Evolutionary conservation across 2,329 filamentous ascomycete species (phyloP).

Genomic region (Fusarium staphyleae): DNA sequence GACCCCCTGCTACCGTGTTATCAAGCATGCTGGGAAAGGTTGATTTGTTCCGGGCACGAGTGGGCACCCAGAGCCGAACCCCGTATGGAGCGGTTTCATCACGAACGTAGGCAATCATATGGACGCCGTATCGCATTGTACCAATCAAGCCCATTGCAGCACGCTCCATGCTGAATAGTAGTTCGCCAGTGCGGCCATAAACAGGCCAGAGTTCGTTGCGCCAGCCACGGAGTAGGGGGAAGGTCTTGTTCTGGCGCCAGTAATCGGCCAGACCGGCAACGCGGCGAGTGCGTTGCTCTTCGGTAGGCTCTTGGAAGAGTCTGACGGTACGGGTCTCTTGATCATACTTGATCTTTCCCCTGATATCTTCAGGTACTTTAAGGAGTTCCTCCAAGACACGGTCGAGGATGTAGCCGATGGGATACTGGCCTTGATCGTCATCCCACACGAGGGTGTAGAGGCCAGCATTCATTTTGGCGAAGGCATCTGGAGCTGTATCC

Average conservation of each 20-base stretch:
- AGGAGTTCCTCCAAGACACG: conserved; percentile 58
- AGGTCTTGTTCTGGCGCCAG: conserved; percentile 74
- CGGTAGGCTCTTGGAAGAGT: conserved; percentile 65
- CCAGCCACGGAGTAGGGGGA: conserved; percentile 80
- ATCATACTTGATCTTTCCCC: conserved; percentile 69
- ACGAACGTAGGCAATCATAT: conserved; percentile 77
- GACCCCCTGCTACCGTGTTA: conserved; percentile 84
- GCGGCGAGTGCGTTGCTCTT: conserved; percentile 66
- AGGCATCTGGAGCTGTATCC: conserved; percentile 64
- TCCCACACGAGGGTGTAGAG: conserved; percentile 73
- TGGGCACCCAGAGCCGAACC: conserved; percentile 84
- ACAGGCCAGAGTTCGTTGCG: conserved; percentile 82
- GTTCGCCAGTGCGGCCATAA: conserved; percentile 67
- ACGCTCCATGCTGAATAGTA: conserved; percentile 81
- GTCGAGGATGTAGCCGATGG: conserved; percentile 68
- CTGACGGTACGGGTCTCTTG: conserved; percentile 66
- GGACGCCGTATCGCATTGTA: conserved; percentile 78
- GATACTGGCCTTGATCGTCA: conserved; percentile 66
- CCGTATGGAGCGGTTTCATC: conserved; percentile 54
- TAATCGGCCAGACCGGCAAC: conserved; percentile 65
- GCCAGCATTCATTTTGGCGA: conserved; percentile 62
- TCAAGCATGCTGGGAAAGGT: conserved; percentile 94
- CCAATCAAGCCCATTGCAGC: conserved; percentile 77
- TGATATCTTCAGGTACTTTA: conserved; percentile 56
- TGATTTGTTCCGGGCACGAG: conserved; percentile 76